Evolutionary conservation across 257 asterid species (phyloP).

Genomic region (Primulina huaijiensis): DNA sequence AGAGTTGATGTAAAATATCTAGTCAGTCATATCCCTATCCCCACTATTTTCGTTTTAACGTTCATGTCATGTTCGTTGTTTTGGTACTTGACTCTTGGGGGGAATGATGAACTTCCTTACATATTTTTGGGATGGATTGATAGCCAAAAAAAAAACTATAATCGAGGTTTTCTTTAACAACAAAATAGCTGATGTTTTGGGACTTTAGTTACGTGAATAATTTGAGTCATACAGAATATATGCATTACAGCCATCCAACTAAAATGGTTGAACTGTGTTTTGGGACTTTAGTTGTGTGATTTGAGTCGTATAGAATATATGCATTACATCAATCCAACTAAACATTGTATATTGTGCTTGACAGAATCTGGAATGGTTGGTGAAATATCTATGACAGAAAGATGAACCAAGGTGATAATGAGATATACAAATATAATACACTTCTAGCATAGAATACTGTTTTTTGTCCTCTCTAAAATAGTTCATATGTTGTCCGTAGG

Average conservation of each 20-base stretch:
- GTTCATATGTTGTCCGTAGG: background rate
- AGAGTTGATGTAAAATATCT: background rate
- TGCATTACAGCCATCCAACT: background rate
- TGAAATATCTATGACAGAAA: slow-evolving; percentile 53
- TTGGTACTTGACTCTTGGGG: background rate
- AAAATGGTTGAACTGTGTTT: too few relatives aligned
- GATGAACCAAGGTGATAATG: background rate
- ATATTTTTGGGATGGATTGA: background rate
- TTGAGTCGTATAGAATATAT: too few relatives aligned
- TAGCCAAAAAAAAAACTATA: background rate
- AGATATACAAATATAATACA: too few relatives aligned
- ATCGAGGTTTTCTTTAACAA: slow-evolving; percentile 10
- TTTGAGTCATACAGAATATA: too few relatives aligned
- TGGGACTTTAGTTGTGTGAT: background rate
- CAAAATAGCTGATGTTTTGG: background rate
- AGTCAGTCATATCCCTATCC: background rate
- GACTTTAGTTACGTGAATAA: background rate
- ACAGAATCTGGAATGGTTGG: slow-evolving; percentile 91
- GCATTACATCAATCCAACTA: background rate
- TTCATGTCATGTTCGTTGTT: background rate
- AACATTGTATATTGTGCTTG: slow-evolving; percentile 28
- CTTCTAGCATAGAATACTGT: background rate
- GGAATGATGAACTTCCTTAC: background rate
- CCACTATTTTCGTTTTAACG: background rate
- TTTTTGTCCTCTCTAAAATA: background rate